Base-by-base conservation (phyloP, 495 filamentous ascomycete genomes). In the Cetradonia linearis region DNA sequence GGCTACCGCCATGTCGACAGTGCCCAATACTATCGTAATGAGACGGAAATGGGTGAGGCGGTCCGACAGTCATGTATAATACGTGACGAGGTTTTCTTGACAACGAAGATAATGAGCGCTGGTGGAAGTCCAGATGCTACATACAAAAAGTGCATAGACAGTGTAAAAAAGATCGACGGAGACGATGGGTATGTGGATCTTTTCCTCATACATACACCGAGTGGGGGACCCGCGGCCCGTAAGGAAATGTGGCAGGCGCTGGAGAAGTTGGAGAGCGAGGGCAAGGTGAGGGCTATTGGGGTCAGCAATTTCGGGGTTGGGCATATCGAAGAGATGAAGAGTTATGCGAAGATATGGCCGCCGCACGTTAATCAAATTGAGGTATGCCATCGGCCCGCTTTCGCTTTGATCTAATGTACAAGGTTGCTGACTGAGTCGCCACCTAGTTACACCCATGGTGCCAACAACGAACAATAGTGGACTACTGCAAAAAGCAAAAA, bases 1-100 rank as follows among this genome's bases (percentile, higher is more conserved):
- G 85, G 86, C 53, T 88, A 88, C 72, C 80, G 84, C 42, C 84
- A 86, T 70, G 85, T 89, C 62, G 86, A 89, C 70, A 84, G 84
- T 0, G 86, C 86, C 1, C 83, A 88, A 67, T 82, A 79, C 70
- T 88, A 88, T 69, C 75, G 68, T 38, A 89, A 89, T 64, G 86
- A 89, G 63, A 63, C 67, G 2, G 77, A 86, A 66, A 83, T 88
- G 61, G 86, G 86, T 14, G 73, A 80, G 44, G 85, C 85, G 0
- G 70, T 86, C 20, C 77, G 76, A 40, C 59, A 77, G 42, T 79
- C 77, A 11, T 74, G 75, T 1, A 54, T 88, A 14, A 70, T 76
- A 6, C 79, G 85, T 58, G 69, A 73, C 9, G 72, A 86, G 36
- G 67, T 89, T 47, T 89, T 82, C 66, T 68, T 87, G 33, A 87